Evolutionary conservation across 2,329 filamentous ascomycete species (phyloP), one percentile per base, ranked within the genome.

Genomic region (Colletotrichum cuscutae): DNA sequence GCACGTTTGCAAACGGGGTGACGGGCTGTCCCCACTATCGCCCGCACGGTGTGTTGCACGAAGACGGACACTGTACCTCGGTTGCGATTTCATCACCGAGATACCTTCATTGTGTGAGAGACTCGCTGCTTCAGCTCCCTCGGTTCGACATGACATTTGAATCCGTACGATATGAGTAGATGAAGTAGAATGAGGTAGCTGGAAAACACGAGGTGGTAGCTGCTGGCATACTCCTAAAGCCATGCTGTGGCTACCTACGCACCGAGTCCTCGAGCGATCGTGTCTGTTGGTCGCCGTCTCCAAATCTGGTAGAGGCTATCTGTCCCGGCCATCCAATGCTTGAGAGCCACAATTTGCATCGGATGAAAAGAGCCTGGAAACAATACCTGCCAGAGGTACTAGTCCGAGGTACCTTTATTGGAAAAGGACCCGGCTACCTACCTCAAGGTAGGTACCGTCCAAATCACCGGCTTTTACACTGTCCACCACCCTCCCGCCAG

Each of bases 1-100:
- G 35, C 66, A 58, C 15, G 37, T 54, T 54, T 49, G 28, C 37
- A 32, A 26, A 49, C 66, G 24, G 19, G 32, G n/a, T 12, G 67
- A 49, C 66, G 24, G 12, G 32, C 24, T 12, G 53, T 49, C 57
- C 15, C 71, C 71, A 65, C 49, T 49, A 56, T 60, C 67, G 26
- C 56, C 71, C 61, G 71, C 61, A 71, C 71, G 4, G 71, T 72
- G 60, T 53, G 49, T 70, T 22, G 54, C 28, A 58, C 24, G 52
- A 65, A 22, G 8, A 19, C 54, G 60, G 60, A 65, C 35, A 73
- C 67, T 65, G 71, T 73, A 35, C 15, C 22, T 65, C 46, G 71
- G 67, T 58, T 52, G 49, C 71, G 61, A 65, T 49, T 56, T 26
- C 46, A 68, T 54, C 68, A 19, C 64, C 49, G 68, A 71, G 58